phyloP scores from a whole-genome alignment of 2,329 filamentous ascomycete species.

The Xylaria sp. region DNA sequence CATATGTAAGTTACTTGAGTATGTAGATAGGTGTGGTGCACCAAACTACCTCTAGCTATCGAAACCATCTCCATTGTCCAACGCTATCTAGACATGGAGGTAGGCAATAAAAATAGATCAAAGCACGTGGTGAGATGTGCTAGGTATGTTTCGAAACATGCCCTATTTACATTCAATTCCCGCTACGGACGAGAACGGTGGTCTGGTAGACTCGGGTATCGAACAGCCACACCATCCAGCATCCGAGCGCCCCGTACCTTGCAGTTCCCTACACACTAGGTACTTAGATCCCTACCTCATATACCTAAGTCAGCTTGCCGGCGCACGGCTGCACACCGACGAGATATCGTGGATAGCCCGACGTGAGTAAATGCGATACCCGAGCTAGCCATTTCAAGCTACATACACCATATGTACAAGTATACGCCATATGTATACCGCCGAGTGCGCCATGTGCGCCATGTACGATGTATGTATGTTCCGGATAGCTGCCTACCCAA shows the following conservation, averaged over 20 bases:
- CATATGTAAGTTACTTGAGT: too few species aligned
- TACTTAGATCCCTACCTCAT: too few species aligned
- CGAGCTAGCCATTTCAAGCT: neutral
- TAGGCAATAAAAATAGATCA: neutral
- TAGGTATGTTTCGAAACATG: neutral
- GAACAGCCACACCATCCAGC: neutral
- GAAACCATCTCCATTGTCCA: too few species aligned
- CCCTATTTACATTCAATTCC: too few species aligned
- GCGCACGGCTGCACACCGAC: neutral
- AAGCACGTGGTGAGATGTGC: neutral
- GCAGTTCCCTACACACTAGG: neutral
- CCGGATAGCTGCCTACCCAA: neutral
- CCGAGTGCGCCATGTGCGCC: too few species aligned
- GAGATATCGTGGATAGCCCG: neutral
- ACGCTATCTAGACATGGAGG: neutral
- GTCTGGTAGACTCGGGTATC: neutral
- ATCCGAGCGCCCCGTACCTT: conserved; percentile 1
- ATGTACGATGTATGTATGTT: neutral
- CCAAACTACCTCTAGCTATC: too few species aligned
- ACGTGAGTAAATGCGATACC: neutral
- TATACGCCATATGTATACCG: too few species aligned
- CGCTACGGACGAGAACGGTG: too few species aligned
- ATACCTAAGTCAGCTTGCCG: neutral
- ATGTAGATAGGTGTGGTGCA: too few species aligned
- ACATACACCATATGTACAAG: neutral